phyloP scores from a whole-genome alignment of 495 filamentous ascomycete species.

The Xylaria acuta region DNA sequence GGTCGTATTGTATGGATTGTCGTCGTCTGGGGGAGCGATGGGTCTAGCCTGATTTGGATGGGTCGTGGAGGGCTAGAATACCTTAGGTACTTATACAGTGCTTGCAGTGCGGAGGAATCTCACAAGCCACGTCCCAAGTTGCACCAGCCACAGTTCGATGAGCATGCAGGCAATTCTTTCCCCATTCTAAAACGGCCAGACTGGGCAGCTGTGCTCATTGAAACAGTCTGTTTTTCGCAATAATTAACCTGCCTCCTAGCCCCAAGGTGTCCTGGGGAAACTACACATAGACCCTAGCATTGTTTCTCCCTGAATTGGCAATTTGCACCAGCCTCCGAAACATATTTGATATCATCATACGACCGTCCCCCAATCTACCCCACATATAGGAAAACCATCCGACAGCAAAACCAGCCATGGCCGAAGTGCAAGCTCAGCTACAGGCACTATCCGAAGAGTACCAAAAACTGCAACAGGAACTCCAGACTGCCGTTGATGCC shows the following conservation, averaged over 20 bases:
- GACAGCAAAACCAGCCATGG: conserved; percentile 43
- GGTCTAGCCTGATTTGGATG: conserved; percentile 22
- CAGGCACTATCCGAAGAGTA: conserved; percentile 88
- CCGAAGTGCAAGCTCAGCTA: conserved; percentile 61
- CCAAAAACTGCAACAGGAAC: conserved; percentile 83
- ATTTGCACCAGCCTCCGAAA: not conserved
- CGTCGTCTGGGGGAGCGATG: conserved; percentile 24
- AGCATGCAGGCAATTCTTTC: not conserved
- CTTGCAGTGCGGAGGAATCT: too few species aligned
- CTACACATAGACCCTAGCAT: not conserved
- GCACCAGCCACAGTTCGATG: conserved; percentile 10
- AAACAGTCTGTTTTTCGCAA: not conserved
- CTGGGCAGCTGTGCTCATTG: not conserved
- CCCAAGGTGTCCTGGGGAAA: not conserved
- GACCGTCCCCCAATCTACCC: not conserved
- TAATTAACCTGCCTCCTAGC: not conserved
- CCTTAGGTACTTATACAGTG: too few species aligned
- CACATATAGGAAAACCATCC: not conserved
- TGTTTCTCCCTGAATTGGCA: not conserved
- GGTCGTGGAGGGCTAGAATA: conserved; percentile 33
- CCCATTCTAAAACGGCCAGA: not conserved
- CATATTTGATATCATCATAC: not conserved
- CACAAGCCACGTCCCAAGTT: conserved; percentile 3
- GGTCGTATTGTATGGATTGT: not conserved
- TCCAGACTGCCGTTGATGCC: conserved; percentile 76